phyloP scores from a whole-genome alignment of 192 early-diverging fungal genomes.

The Backusella circina region DNA sequence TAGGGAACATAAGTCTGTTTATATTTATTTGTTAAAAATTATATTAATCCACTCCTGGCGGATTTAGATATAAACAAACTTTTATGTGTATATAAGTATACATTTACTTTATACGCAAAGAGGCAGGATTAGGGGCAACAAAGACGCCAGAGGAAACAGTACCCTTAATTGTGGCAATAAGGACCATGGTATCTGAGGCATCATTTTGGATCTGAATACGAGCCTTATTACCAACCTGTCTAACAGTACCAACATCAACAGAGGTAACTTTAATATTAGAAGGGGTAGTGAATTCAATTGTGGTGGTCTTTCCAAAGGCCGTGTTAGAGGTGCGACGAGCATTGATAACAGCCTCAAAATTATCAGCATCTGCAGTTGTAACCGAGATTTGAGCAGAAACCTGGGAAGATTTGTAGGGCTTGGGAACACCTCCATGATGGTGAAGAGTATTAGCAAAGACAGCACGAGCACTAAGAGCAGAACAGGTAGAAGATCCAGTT shows the following conservation, averaged over 20 bases:
- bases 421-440: neutral
- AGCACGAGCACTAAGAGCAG: neutral
- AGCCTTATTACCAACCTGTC: conserved; percentile 9
- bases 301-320: conserved; percentile 6
- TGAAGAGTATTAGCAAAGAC: neutral
- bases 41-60: neutral
- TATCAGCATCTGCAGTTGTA: neutral
- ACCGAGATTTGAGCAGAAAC: conserved; percentile 17
- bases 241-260: conserved; percentile 1
- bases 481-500: neutral
- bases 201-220: conserved; percentile 10
- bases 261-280: neutral
- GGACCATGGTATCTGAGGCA: neutral
- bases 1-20: too few species aligned
- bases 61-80: neutral
- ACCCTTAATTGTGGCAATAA: conserved; percentile 13
- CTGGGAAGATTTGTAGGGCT: conserved; percentile 8
- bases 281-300: conserved; percentile 12
- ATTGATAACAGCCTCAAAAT: conserved; percentile 11
- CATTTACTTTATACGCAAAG: conserved; percentile 5
- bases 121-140: conserved; percentile 7
- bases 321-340: conserved; percentile 11
- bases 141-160: conserved; percentile 9
- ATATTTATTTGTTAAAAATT: neutral
- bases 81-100: neutral